Evolutionary conservation across 2,329 filamentous ascomycete genomes (phyloP), one percentile per base, ranked within the genome.

Genomic region (Juglanconis oblonga): DNA sequence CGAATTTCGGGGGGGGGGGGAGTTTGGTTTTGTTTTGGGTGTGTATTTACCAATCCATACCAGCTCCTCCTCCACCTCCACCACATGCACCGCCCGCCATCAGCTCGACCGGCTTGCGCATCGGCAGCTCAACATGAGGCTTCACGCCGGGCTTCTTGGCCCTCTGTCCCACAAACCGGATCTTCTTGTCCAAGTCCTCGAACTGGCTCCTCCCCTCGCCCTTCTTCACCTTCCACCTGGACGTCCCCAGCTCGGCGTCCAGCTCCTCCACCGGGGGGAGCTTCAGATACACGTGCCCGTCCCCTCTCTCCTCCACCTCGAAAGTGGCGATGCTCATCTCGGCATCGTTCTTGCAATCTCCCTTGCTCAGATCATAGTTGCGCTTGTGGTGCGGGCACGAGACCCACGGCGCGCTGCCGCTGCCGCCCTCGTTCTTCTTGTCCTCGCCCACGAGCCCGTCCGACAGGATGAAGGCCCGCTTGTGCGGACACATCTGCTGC

Each of bases 401-500:
- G 17, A 97, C 85, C 87, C 89, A 96, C n/a, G 92, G 87, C 62
- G 69, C 62, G 47, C 60, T 63, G 40, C 76, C 61, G 32, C 61
- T 52, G 61, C 76, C 74, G 54, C 63, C 62, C 49, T 55, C 49
- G 44, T 52, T 44, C 9, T 70, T 66, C 32, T 86, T n/a, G n/a
- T n/a, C 82, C 65, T 91, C 88, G 45, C 93, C 92, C 51, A 97
- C 83, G 8, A 97, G 77, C 1, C 92, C 91, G 71, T 97, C 93
- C 0, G 89, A 89, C 32, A 97, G 84, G n/a, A 93, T 88, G 69
- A 97, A 97, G 1, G 92, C 88, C 10, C 92, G 88, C 76, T 94
- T 95, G 77, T 96, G 92, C 9, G 92, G 92, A 72, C 92, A 97
- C 92, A 97, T 97, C 71, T 97, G 91, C 76, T 97, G 92, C 13